Evolutionary conservation across 2,329 filamentous ascomycete species (phyloP).

Genomic region (Eutypa lata): DNA sequence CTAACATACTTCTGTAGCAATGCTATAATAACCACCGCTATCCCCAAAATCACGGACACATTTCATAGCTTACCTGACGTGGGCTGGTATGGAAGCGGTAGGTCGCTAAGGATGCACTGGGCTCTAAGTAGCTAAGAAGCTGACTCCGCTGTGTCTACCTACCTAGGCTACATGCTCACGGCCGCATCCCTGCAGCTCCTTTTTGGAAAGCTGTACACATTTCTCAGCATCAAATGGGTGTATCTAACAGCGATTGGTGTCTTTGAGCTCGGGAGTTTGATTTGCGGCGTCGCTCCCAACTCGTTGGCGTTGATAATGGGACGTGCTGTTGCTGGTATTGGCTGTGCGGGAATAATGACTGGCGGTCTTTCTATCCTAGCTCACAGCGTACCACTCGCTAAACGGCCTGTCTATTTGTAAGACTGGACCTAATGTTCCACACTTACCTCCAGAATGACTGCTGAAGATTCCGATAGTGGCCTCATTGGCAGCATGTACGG

Average conservation of each 20-base stretch:
- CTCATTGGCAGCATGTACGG: constrained; percentile 34
- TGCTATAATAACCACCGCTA: constrained; percentile 38
- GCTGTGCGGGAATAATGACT: constrained; percentile 39
- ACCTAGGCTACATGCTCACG: constrained; percentile 38
- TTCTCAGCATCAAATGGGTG: constrained; percentile 35
- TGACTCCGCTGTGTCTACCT: background rate
- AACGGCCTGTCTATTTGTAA: constrained; percentile 19
- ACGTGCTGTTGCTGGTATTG: constrained; percentile 27
- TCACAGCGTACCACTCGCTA: constrained; percentile 22
- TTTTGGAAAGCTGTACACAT: constrained; percentile 38
- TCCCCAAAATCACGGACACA: constrained; percentile 36
- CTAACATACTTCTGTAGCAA: constrained; percentile 21
- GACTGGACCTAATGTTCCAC: background rate
- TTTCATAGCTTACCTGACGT: constrained; percentile 42
- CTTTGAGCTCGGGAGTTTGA: constrained; percentile 38
- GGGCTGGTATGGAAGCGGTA: constrained; percentile 44
- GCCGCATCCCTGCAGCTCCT: constrained; percentile 34
- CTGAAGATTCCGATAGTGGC: constrained; percentile 6
- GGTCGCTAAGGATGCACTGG: constrained; percentile 5
- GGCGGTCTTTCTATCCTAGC: constrained; percentile 35
- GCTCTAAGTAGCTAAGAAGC: background rate
- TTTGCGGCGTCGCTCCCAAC: constrained; percentile 30
- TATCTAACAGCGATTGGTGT: constrained; percentile 34
- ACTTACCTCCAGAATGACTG: background rate
- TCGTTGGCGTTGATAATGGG: constrained; percentile 27